phyloP scores from a whole-genome alignment of 164 flowering plant species.

The Nymphaea thermarum region DNA sequence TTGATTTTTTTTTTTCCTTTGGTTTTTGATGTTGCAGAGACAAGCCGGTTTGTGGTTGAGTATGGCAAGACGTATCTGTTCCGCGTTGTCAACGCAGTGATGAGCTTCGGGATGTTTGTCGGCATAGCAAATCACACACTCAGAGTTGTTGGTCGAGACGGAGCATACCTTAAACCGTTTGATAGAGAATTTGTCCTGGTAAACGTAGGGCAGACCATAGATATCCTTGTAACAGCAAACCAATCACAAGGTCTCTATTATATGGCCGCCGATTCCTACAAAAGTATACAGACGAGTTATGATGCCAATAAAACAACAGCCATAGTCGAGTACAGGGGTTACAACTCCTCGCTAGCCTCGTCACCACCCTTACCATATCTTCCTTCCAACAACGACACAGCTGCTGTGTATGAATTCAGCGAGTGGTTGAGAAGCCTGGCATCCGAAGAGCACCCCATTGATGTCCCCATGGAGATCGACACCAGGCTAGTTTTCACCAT shows the following conservation, averaged over 20 bases:
- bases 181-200: slow-evolving; percentile 7
- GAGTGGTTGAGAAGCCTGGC: slow-evolving; percentile 12
- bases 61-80: slow-evolving; percentile 27
- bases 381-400: slow-evolving; percentile 8
- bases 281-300: neutral
- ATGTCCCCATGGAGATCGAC: slow-evolving; percentile 10
- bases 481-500: slow-evolving; percentile 7
- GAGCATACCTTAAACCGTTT: slow-evolving; percentile 14
- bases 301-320: slow-evolving; percentile 21
- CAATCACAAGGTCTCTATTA: slow-evolving; percentile 13
- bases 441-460: slow-evolving; percentile 12
- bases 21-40: slow-evolving; percentile 3
- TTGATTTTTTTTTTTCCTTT: too few relatives aligned
- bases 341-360: slow-evolving; percentile 1
- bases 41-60: slow-evolving; percentile 3
- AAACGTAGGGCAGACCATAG: slow-evolving; percentile 23
- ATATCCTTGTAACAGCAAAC: slow-evolving; percentile 14
- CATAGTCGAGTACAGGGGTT: neutral
- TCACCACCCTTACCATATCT: slow-evolving; percentile 3
- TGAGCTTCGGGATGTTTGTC: slow-evolving; percentile 17
- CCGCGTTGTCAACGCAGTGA: slow-evolving; percentile 21
- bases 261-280: slow-evolving; percentile 3
- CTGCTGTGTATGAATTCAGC: slow-evolving; percentile 9
- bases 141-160: slow-evolving; percentile 19
- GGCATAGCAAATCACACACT: slow-evolving; percentile 8